phyloP scores from a whole-genome alignment of 257 asterid species.

The Solanum paucissectum region DNA sequence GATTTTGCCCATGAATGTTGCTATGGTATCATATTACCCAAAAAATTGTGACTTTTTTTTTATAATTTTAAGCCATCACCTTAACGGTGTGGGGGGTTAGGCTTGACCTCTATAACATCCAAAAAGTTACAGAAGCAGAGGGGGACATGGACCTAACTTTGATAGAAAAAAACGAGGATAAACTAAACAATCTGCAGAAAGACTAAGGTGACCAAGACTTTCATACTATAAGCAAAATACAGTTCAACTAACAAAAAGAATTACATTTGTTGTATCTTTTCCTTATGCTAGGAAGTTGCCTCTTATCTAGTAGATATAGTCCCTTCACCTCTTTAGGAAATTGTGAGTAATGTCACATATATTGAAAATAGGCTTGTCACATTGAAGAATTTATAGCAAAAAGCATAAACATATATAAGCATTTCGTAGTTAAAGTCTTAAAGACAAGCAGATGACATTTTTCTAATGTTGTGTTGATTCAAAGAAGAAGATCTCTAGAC shows the following conservation, averaged over 20 bases:
- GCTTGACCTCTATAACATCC: background rate
- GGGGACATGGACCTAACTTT: background rate
- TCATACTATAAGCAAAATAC: background rate
- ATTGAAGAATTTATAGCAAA: background rate
- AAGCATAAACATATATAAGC: background rate
- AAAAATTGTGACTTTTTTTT: background rate
- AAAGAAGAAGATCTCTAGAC: background rate
- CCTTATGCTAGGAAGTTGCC: background rate
- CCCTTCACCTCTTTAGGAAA: background rate
- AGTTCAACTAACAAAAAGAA: background rate
- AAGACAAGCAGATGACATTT: background rate
- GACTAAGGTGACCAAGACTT: background rate
- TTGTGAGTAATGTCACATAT: background rate
- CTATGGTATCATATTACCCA: background rate
- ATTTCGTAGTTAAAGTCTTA: background rate
- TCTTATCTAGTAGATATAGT: background rate
- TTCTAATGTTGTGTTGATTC: background rate
- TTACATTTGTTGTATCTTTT: background rate
- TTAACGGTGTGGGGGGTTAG: no score
- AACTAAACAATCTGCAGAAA: background rate
- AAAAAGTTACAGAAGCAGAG: background rate
- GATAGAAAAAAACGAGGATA: background rate
- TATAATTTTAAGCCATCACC: no score
- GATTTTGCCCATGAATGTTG: background rate
- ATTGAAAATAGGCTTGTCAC: background rate